phyloP scores from a whole-genome alignment of 2,329 filamentous ascomycete genomes.

The Colletotrichum magnum region DNA sequence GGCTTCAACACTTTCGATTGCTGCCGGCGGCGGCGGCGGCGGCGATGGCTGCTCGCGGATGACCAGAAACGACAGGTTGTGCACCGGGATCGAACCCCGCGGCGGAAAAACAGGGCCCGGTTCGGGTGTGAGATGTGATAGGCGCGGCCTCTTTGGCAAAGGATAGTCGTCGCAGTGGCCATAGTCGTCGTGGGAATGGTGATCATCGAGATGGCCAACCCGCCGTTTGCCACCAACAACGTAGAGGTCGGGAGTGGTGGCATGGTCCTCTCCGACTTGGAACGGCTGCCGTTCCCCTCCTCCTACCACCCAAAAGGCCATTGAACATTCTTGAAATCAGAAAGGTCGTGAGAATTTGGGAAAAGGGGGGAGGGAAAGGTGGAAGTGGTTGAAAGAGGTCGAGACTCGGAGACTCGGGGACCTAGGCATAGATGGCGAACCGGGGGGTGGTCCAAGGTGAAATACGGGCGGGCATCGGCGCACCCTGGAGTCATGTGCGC shows the following conservation, averaged over 20 bases:
- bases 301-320: constrained; percentile 42
- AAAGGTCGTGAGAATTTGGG: constrained; percentile 4
- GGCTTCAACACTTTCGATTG: constrained; percentile 35
- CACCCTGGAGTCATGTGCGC: constrained; percentile 39
- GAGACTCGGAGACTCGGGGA: constrained; percentile 17
- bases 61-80: constrained; percentile 54
- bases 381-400: constrained; percentile 7
- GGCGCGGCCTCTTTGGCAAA: constrained; percentile 30
- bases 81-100: constrained; percentile 48
- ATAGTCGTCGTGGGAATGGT: constrained; percentile 50
- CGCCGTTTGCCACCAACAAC: constrained; percentile 56
- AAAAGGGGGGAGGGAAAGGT: constrained; percentile 13
- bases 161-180: constrained; percentile 46
- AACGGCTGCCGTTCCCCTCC: constrained; percentile 36
- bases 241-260: constrained; percentile 43
- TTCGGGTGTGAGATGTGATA: constrained; percentile 21
- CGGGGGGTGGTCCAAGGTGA: constrained; percentile 34
- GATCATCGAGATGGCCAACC: constrained; percentile 52
- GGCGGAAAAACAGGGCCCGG: constrained; percentile 11
- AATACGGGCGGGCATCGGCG: constrained; percentile 32
- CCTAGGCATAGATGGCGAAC: neutral
- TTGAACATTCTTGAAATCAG: constrained; percentile 52
- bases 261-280: constrained; percentile 23
- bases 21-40: constrained; percentile 43
- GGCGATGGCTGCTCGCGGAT: constrained; percentile 53